A percentile compares a stretch with the other conserved stretches of the same genome.
phyloP scores from a whole-genome alignment of 2,329 filamentous ascomycete species.

The Phoma sp. region DNA sequence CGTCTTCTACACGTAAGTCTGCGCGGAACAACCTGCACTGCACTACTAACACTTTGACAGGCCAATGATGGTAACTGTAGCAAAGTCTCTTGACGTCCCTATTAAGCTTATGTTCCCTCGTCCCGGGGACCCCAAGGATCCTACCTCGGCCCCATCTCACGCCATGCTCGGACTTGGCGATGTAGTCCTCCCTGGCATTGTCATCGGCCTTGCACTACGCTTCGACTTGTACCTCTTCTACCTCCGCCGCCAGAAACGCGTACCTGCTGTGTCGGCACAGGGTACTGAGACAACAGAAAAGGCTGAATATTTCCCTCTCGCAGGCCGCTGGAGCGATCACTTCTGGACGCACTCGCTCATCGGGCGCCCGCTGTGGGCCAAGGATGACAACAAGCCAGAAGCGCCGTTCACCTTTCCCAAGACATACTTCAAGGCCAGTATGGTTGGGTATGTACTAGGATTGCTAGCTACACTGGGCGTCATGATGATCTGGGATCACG shows the following conservation, averaged over 20 bases:
- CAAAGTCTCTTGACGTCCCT: constrained; percentile 86
- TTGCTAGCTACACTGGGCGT: constrained; percentile 79
- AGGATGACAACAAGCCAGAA: constrained; percentile 25
- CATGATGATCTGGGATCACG: constrained; percentile 79
- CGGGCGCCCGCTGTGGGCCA: constrained; percentile 36
- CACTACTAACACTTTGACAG: constrained; percentile 46
- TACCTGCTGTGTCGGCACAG: constrained; percentile 16
- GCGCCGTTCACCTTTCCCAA: constrained; percentile 70
- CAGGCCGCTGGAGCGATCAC: constrained; percentile 80
- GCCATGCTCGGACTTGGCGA: constrained; percentile 94
- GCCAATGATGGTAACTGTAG: constrained; percentile 86
- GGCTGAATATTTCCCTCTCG: constrained; percentile 57
- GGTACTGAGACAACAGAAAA: constrained; percentile 41
- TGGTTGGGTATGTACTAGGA: constrained; percentile 79
- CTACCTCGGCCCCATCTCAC: constrained; percentile 51
- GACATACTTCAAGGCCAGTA: constrained; percentile 80
- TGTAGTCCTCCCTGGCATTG: constrained; percentile 89
- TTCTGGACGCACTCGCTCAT: constrained; percentile 71
- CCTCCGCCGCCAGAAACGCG: constrained; percentile 64
- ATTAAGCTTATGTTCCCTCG: constrained; percentile 88
- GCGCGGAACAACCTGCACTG: too few relatives aligned
- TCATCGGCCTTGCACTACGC: constrained; percentile 86
- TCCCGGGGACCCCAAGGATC: constrained; percentile 60
- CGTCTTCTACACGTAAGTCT: constrained; percentile 79
- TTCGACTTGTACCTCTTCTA: constrained; percentile 92